Percentiles rank a stretch among this genome's conserved stretches.
Conservation (phyloP, 345 rosid species). For the Trapa incisa region DNA sequence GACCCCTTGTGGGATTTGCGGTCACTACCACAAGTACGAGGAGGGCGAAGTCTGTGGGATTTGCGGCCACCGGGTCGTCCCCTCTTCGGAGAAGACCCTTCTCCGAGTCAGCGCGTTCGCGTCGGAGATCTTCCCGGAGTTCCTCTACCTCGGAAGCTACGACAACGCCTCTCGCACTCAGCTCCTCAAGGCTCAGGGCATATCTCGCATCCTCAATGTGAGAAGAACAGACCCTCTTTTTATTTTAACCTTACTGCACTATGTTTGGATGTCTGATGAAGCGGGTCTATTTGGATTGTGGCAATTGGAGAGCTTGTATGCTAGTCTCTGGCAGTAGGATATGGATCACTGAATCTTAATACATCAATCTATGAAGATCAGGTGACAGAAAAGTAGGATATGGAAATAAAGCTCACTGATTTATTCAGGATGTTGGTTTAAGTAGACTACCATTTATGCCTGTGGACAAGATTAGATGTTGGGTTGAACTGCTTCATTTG, state of each 20-base stretch:
- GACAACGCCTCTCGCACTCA: constrained; percentile 97
- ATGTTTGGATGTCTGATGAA: background rate
- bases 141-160: constrained; percentile 84
- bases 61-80: constrained; percentile 76
- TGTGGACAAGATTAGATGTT: background rate
- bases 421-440: too few relatives aligned
- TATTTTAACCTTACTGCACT: background rate
- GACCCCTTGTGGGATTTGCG: constrained; percentile 91
- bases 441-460: background rate
- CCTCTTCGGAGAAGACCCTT: constrained; percentile 26
- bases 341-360: background rate
- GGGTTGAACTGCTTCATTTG: background rate
- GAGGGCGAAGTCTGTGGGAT: constrained; percentile 92
- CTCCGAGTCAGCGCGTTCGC: constrained; percentile 74
- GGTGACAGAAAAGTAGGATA: too few relatives aligned
- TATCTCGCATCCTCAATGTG: constrained; percentile 81
- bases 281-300: too few relatives aligned
- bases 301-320: too few relatives aligned
- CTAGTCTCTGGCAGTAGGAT: background rate
- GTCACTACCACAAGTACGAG: constrained; percentile 95
- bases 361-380: too few relatives aligned
- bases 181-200: constrained; percentile 81
- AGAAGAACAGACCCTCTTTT: constrained; percentile 4
- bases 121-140: constrained; percentile 84
- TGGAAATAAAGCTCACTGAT: too few relatives aligned